Base-by-base conservation (phyloP, 345 rosid species). In the Orychophragmus violaceus region DNA sequence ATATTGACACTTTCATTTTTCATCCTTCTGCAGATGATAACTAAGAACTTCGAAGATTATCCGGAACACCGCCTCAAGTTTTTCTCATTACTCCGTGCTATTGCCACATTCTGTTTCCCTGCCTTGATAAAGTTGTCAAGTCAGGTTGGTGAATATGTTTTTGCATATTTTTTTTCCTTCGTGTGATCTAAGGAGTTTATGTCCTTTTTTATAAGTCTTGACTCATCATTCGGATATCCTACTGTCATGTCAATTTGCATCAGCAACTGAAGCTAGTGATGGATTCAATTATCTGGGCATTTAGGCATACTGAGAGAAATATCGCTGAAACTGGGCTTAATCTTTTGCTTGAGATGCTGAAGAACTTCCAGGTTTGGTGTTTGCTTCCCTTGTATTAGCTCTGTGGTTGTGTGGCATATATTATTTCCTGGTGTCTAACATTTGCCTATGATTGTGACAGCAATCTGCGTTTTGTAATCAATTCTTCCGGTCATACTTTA, bases 281-380 rank as follows among this genome's bases (percentile, higher is more conserved):
- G 97, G 99, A 95, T 76, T 89, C 98, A 36, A 95, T 95, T 55
- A 95, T 95, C 68, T 91, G 98, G 99, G 99, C 99, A 66, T 95
- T 95, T 76, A 91, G 99, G 77, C 99, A 95, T 83, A 95, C 97
- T 7, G 99, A 95, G 72, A 81, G 99, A 78, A 95, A 95, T 65
- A 95, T 95, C 22, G 99, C 99, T 24, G 97, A 95, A 81, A 91
- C 99, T 37, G 99, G 97, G 79, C 77, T 95, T 49, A 91, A 84
- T 77, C 89, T 95, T 27, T 73, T 95, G 55, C 71, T 95, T 77
- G 99, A 86, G 82, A 91, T 95, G 93, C 79, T 91, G 77, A 91
- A 87, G 72, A 91, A 95, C 57, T 91, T 91, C 70, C 94, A 91
- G 99, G 99, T 69, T 74, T 69, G 58, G 44, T 44, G 48, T 61